A percentile compares a stretch with the other conserved stretches of the same genome.
Conservation (phyloP, 2,329 filamentous ascomycete species). For the Fusarium sp. region DNA sequence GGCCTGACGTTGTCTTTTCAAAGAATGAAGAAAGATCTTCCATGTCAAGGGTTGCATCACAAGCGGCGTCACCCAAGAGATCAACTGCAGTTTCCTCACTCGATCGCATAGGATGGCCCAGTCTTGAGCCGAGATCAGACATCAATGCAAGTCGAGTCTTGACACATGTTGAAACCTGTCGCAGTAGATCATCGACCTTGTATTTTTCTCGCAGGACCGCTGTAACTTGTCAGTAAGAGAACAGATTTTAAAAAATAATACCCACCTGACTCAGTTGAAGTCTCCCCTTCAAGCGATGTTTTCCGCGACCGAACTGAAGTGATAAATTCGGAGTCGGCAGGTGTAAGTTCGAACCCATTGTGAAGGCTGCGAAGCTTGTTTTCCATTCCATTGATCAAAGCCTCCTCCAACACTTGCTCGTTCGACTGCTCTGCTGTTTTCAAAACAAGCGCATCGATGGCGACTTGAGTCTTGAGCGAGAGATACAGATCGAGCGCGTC, state of each 20-base stretch:
- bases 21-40: conserved; percentile 58
- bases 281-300: conserved; percentile 50
- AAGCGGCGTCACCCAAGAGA: conserved; percentile 45
- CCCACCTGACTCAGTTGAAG: conserved; percentile 47
- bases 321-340: conserved; percentile 53
- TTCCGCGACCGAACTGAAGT: conserved; percentile 51
- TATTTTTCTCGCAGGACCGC: conserved; percentile 54
- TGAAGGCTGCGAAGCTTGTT: conserved; percentile 55
- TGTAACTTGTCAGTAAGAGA: conserved; percentile 28
- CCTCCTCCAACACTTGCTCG: conserved; percentile 66
- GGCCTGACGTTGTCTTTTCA: conserved; percentile 56
- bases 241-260: conserved; percentile 4
- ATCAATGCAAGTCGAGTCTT: conserved; percentile 51
- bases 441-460: conserved; percentile 66
- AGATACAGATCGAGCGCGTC: conserved; percentile 59
- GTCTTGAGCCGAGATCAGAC: conserved; percentile 51
- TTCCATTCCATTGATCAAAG: conserved; percentile 68
- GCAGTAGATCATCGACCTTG: conserved; percentile 55
- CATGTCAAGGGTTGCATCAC: conserved; percentile 52
- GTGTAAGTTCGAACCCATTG: conserved; percentile 48
- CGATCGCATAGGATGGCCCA: conserved; percentile 53
- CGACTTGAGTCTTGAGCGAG: conserved; percentile 60
- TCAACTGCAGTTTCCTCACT: conserved; percentile 45
- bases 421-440: conserved; percentile 61
- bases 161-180: conserved; percentile 50